Percentiles rank a stretch among this genome's conserved stretches.
Evolutionary conservation across 352 stramenopile genomes (phyloP).

Genomic region (Globisporangium polare): DNA sequence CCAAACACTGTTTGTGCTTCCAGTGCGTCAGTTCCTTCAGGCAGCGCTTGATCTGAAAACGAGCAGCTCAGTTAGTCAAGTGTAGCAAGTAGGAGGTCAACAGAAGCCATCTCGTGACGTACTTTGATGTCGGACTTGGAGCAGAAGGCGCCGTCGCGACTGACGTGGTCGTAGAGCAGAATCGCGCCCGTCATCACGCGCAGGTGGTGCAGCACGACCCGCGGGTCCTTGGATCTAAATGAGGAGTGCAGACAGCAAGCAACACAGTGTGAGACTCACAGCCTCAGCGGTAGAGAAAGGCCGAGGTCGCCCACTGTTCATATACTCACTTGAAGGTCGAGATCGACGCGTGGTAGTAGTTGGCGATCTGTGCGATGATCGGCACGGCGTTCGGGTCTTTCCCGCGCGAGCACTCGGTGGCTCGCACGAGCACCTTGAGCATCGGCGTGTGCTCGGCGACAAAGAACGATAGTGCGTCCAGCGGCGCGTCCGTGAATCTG

Average conservation of each 20-base stretch:
- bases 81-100: not conserved
- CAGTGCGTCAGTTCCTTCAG: conserved; percentile 46
- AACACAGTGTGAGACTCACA: not conserved
- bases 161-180: conserved; percentile 55
- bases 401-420: conserved; percentile 31
- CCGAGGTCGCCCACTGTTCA: not conserved
- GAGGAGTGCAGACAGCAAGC: not conserved
- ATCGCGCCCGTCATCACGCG: conserved; percentile 55
- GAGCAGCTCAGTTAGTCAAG: not conserved
- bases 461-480: conserved; percentile 61
- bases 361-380: conserved; percentile 39
- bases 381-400: conserved; percentile 32
- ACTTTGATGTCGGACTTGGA: conserved; percentile 63
- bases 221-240: conserved; percentile 32
- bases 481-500: conserved; percentile 33
- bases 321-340: conserved; percentile 15
- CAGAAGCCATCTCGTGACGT: not conserved
- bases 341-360: conserved; percentile 38
- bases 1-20: conserved; percentile 21
- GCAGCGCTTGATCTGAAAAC: conserved; percentile 50
- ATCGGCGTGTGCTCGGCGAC: conserved; percentile 56
- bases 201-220: conserved; percentile 39
- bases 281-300: not conserved
- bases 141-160: conserved; percentile 36
- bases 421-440: conserved; percentile 47